These are phyloP conservation scores for Ustilago loliicola DNA, from an alignment of 1,284 basidiomycete species.

Conservation along the genomic window DNA sequence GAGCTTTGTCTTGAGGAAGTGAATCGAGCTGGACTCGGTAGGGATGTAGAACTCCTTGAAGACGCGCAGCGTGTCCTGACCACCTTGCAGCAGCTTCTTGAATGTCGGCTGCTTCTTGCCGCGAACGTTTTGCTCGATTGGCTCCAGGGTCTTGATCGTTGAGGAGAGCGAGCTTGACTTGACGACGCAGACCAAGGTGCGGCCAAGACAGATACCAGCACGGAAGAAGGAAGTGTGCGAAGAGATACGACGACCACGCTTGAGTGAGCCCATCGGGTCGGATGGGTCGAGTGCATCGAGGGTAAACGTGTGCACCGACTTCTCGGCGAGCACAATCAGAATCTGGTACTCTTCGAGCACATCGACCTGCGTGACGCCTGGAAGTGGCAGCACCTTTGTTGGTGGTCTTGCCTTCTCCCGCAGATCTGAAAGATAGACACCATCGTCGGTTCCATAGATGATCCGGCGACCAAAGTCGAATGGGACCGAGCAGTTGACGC, in stretches of 20 bases:
- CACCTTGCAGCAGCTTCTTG: constrained; percentile 90
- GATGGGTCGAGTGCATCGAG: constrained; percentile 90
- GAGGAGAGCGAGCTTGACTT: constrained; percentile 94
- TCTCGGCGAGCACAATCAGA: constrained; percentile 88
- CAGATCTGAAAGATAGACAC: constrained; percentile 92
- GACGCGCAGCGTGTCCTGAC: constrained; percentile 91
- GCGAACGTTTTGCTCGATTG: constrained; percentile 88
- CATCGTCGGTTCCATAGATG: constrained; percentile 96
- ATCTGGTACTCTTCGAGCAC: constrained; percentile 96
- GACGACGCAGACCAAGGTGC: constrained; percentile 96
- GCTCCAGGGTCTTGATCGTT: constrained; percentile 97
- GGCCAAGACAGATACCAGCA: constrained; percentile 89
- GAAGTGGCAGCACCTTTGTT: constrained; percentile 87
- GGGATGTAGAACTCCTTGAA: constrained; percentile 99
- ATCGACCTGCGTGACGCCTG: constrained; percentile 94
- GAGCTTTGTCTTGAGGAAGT: constrained; percentile 97
- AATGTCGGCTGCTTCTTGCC: constrained; percentile 83
- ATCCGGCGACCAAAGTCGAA: constrained; percentile 87
- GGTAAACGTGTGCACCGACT: constrained; percentile 95
- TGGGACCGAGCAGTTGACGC: constrained; percentile 92
- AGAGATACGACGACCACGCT: constrained; percentile 93
- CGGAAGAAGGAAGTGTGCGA: constrained; percentile 99
- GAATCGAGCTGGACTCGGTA: constrained; percentile 94
- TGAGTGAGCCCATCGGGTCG: constrained; percentile 90
- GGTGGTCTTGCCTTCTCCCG: constrained; percentile 79